Evolutionary conservation across 768 basidiomycete species (phyloP), one percentile per base, ranked within the genome.

Genomic region (Tremella mesenterica): DNA sequence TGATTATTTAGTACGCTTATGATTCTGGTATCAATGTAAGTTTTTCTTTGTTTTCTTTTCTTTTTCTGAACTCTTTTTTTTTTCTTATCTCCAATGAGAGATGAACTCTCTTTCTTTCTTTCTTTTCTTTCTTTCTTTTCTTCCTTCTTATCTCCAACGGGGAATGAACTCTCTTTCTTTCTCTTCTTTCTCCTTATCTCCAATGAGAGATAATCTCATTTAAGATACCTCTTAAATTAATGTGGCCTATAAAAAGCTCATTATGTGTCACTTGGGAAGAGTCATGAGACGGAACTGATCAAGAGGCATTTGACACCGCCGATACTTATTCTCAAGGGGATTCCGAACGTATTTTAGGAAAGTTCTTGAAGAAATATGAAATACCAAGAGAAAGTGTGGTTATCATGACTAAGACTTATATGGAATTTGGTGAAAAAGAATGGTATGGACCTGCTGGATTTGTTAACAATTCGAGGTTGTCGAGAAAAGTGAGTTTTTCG

Each of bases 371-470:
- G 61, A 65, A 81, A 57, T 77, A 81, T 59, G 68, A 81, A 14
- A 77, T 86, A 12, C 84, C 84, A 28, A 80, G 85, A 2, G 82
- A 83, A 18, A 80, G 83, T 58, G 82, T 88, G 34, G 85, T 88
- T n/a, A 80, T 88, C n/a, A 78, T 87, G 77, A 86, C 86, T 41
- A 87, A 88, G 75, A 83, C 61, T 0, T 63, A 56, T 41, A 53
- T 50, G 18, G 46, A 59, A 0, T 59, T 60, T 39, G 65, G 60
- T 2, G 60, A 53, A 6, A 31, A 48, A 12, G 63, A 63, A 39
- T 61, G 54, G 20, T 44, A 58, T 36, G 65, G 65, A 20, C 65
- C 65, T 26, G 65, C 66, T 1, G 66, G 66, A 18, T 53, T 50
- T 47, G 50, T 50, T 36, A 70, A 70, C 48, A 57, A 67, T 16